Base-by-base conservation (phyloP, 768 basidiomycete genomes). In the Floccularia luteovirens region DNA sequence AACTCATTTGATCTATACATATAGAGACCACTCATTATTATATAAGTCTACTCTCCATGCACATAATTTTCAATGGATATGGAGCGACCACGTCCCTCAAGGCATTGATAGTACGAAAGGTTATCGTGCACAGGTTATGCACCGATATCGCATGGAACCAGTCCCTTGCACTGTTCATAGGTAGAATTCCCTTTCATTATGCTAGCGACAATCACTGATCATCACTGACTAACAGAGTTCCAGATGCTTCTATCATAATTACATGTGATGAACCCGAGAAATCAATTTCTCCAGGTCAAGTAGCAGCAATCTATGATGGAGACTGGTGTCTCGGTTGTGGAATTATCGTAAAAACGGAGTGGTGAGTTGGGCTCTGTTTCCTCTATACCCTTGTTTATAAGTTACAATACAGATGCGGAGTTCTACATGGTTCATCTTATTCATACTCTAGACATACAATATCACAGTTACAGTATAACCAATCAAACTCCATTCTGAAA, bases 251-350 rank as follows among this genome's bases (percentile, higher is more conserved):
- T 21, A 48, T 74, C 4, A 42, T 50, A 2, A 67, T 90, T 31
- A 50, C 58, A 0, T 82, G 87, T 47, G 66, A 71, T 27, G 58
- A 70, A 24, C 77, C 82, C 0, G 67, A 85, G 36, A 72, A 74
- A 30, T 82, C 78, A 4, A 77, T 91, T 12, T 70, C 88, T 0
- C 74, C 79, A 0, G 93, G 93, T 1, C 93, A 97, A 59, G 74
- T 86, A 21, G 82, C 80, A 4, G 79, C 75, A 0, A 47, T 94
- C 2, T 96, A 80, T 58, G 70, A 78, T 41, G 77, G 67, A 2
- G 70, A 79, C 32, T 83, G 82, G 79, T 92, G 90, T 58, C 65
- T 94, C 22, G 92, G 92, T 2, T 85, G 83, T 52, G 92, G 90
- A 23, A 60, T 71, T 4, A 91, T 96, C 36, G 45, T 53, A 2